phyloP scores from a whole-genome alignment of 768 basidiomycete species.

The Pleurotus djamor region DNA sequence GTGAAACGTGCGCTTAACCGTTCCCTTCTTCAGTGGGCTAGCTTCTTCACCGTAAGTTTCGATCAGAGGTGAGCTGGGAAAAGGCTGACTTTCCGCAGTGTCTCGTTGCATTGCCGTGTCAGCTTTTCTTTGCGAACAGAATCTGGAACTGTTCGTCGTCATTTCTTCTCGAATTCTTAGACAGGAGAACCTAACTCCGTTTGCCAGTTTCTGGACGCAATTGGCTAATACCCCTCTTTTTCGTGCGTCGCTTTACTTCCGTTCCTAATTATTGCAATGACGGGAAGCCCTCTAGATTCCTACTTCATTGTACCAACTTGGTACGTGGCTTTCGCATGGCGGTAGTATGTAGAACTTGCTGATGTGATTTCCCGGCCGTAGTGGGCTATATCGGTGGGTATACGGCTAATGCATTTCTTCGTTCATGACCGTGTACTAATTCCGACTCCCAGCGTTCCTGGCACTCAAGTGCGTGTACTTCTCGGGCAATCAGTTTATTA shows the following conservation, averaged over 20 bases:
- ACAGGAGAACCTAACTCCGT: not conserved
- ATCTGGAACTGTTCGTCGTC: constrained; percentile 1
- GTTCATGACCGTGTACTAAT: not conserved
- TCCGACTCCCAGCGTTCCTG: not conserved
- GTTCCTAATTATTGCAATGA: not conserved
- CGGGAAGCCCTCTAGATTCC: not conserved
- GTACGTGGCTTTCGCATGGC: not conserved
- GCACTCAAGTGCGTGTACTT: not conserved
- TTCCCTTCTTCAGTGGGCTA: not conserved
- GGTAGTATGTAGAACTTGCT: not conserved
- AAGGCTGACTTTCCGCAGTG: not conserved
- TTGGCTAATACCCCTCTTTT: not conserved
- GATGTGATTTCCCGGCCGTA: not conserved
- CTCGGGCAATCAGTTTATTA: not conserved
- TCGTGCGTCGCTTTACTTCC: not conserved
- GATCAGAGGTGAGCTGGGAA: not conserved
- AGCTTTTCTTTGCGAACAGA: constrained; percentile 5
- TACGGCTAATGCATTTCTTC: not conserved
- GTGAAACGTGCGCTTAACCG: not conserved
- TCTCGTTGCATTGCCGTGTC: not conserved
- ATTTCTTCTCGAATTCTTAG: not conserved
- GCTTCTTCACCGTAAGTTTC: constrained; percentile 3
- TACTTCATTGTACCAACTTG: constrained; percentile 2
- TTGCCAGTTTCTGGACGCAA: not conserved
- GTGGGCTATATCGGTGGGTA: constrained; percentile 4